Evolutionary conservation across 768 basidiomycete genomes (phyloP), one percentile per base, ranked within the genome.

Genomic region (Phaeotremella fagi): DNA sequence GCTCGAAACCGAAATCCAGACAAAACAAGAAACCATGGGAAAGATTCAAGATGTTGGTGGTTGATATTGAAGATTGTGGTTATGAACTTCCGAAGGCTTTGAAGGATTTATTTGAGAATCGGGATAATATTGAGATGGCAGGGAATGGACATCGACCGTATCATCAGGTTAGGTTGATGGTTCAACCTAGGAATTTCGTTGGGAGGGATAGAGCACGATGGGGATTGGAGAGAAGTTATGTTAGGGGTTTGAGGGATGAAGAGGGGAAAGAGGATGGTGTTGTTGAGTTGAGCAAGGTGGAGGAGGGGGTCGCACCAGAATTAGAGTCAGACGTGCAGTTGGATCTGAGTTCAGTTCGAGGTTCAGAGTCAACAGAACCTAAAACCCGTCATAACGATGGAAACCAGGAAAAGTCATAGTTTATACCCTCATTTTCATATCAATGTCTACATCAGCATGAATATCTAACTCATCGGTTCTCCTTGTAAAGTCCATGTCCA

Each of bases 61-160:
- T 7, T 4, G 42, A 45, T 35, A 53, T 53, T 16, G 22, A 25
- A n/a, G 12, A 24, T n/a, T 33, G 3, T 4, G 29, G 31, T 7
- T 29, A 33, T n/a, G 28, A 24, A 5, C 14, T 43, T 23, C 50
- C 50, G n/a, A 5, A 12, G 5, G 27, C n/a, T 18, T 27, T 52
- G 27, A 18, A 14, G 42, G 45, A 26, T 4, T 4, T 52, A 38
- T 70, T 66, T 26, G 23, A 24, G 44, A 22, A 15, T 6, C 23
- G 44, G 15, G n/a, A n/a, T n/a, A n/a, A n/a, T n/a, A n/a, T n/a
- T n/a, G n/a, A n/a, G n/a, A n/a, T n/a, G n/a, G n/a, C n/a, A 45
- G 27, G 9, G 23, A 15, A 6, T 18, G 41, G 41, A 7, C 6
- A 6, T 18, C 41, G 41, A 18, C 41, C 9, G 18, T 11, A 16